Percentiles rank a stretch among this genome's conserved stretches.
phyloP scores from a whole-genome alignment of 2,329 filamentous ascomycete species.

The Fusarium pseudonygamai region DNA sequence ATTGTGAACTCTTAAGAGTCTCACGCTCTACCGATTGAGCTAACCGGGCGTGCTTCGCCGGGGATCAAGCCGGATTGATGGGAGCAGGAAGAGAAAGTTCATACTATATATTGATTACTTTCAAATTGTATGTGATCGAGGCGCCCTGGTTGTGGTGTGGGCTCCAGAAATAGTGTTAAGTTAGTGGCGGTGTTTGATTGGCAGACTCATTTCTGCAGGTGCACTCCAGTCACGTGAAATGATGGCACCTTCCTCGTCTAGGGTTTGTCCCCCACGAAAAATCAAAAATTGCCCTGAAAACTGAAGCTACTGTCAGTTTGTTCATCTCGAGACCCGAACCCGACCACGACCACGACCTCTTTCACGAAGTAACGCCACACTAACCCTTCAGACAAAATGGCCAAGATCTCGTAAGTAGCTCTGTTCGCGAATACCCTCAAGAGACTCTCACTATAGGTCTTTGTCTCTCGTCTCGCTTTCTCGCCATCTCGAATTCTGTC shows the following conservation, averaged over 20 bases:
- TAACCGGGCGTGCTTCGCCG: conserved; percentile 58
- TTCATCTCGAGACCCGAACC: conserved; percentile 50
- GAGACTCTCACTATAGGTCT: neutral
- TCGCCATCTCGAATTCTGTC: conserved; percentile 5
- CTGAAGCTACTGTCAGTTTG: conserved; percentile 41
- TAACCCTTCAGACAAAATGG: conserved; percentile 65
- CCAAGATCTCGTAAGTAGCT: conserved; percentile 68
- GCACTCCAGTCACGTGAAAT: conserved; percentile 45
- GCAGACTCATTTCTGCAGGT: neutral
- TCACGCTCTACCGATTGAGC: conserved; percentile 68
- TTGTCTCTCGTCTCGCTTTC: neutral
- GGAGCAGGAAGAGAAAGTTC: neutral
- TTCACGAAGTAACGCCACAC: conserved; percentile 54
- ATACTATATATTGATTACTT: rapidly evolving
- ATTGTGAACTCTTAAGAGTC: conserved; percentile 65
- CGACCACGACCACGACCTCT: conserved; percentile 40
- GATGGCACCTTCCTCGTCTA: conserved; percentile 43
- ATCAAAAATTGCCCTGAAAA: conserved; percentile 29
- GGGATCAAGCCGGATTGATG: conserved; percentile 41
- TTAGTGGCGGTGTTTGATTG: neutral
- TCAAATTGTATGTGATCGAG: neutral
- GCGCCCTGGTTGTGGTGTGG: neutral
- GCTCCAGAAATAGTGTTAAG: neutral
- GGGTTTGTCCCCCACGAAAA: conserved; percentile 52
- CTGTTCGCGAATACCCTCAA: neutral